Evolutionary conservation across 495 filamentous ascomycete species (phyloP), one percentile per base, ranked within the genome.

Genomic region (Podospora australis): DNA sequence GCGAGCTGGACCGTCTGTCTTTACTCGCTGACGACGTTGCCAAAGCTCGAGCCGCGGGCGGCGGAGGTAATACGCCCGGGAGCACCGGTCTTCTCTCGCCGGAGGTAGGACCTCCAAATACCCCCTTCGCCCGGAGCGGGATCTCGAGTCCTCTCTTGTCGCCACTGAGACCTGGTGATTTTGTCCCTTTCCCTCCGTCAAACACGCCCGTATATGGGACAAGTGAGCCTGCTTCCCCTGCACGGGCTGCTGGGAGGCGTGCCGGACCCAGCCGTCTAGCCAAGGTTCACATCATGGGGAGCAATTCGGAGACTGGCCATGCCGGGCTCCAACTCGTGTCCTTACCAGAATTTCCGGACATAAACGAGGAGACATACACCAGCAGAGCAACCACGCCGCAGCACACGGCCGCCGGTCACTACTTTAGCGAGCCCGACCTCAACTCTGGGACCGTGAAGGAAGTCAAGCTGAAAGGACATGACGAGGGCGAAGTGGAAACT

Each of bases 1-100:
- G 40, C 1, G 55, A 58, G 36, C 50, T 58, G 1, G 52, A 61
- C 20, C 30, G 58, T 2, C 52, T 58, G 5, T 48, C 58, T 0
- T 44, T 43, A 14, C 39, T 26, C 45, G 52, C 56, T 2, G 39
- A 59, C 21, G 32, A 42, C 34, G 7, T 34, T 17, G 32, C 30
- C 22, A 45, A 41, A 21, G 7, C 5, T 3, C 26, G 40, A 25
- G 9, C 11, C 22, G 5, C 6, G 28, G 25, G 32, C 14, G 14
- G 7, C 16, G 4, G 26, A 9, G 23, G 11, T 44, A 21, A 2
- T 16, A 8, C 11, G 22, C 13, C 21, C 4, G 13, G 7, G 17
- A 3, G 16, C 13, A 42, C 14, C 3, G 20, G 23, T 16, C 4
- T 13, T 20, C 32, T 24, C 9, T 47, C 42, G n/a, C 38, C 41